phyloP scores from a whole-genome alignment of 192 early-diverging fungal genomes.

The Mortierella antarctica region DNA sequence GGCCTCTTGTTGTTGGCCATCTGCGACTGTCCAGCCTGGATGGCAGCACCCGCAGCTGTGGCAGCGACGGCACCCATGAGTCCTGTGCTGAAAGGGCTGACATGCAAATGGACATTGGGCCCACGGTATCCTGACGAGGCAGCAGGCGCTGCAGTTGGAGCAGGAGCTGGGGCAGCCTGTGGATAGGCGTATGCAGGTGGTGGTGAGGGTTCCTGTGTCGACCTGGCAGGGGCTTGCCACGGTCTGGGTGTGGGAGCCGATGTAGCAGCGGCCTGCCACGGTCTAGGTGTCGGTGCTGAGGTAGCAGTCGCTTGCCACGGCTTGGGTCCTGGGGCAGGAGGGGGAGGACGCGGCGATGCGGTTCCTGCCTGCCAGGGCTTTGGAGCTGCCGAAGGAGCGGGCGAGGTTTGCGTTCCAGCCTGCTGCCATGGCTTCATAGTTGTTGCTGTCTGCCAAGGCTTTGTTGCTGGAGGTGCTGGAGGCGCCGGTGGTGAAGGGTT shows the following conservation, averaged over 20 bases:
- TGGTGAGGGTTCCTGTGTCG: conserved; percentile 11
- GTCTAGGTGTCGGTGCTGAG: conserved; percentile 13
- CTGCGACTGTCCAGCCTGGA: conserved; percentile 12
- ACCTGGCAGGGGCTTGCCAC: conserved; percentile 18
- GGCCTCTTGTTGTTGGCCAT: conserved; percentile 27
- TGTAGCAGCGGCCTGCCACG: conserved; percentile 14
- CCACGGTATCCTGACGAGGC: conserved; percentile 2
- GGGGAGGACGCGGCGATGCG: background rate
- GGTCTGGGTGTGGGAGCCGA: conserved; percentile 20
- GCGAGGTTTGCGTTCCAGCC: background rate
- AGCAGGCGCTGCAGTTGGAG: conserved; percentile 9
- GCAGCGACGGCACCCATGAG: conserved; percentile 37
- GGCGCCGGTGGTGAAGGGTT: conserved; percentile 28
- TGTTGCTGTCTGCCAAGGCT: conserved; percentile 39
- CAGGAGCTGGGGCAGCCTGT: conserved; percentile 14
- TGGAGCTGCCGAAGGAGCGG: background rate
- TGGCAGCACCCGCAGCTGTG: conserved; percentile 24
- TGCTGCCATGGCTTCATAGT: conserved; percentile 38
- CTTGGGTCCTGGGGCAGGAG: conserved; percentile 14
- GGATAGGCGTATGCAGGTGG: conserved; percentile 43
- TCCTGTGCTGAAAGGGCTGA: conserved; percentile 47
- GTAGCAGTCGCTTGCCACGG: conserved; percentile 10
- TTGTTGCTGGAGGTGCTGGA: conserved; percentile 31
- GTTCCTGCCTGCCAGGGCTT: conserved; percentile 24
- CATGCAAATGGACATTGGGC: conserved; percentile 41